Evolutionary conservation across 306 rosid genomes (phyloP), one percentile per base, ranked within the genome.

Genomic region (Corylus americana): DNA sequence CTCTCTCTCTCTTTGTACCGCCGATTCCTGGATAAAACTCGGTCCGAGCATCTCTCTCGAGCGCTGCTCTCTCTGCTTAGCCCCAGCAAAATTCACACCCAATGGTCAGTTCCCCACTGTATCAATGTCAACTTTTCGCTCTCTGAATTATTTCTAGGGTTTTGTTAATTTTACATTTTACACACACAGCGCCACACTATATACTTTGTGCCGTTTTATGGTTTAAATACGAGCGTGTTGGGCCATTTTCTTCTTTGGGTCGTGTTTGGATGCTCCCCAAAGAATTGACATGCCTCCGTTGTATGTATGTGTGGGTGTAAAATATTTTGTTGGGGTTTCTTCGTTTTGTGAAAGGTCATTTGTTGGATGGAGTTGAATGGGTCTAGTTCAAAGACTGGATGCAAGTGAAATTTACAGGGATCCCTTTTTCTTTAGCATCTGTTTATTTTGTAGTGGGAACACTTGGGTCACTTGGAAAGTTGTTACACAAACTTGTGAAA

Each of bases 141-240:
- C n/a, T 55, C 22, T 2, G 20, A 20, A 51, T 44, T 17, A 27
- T 25, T 70, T 45, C 35, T 44, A 59, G 82, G 82, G 70, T 78
- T 58, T 58, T 17, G 31, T 78, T 58, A 7, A 57, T 44, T 78
- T 47, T 54, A 48, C 37, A 18, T 18, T 13, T 48, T 70, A 18
- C 51, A 42, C 59, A 1, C 72, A 45, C 50, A 55, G 44, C 6
- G 14, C 35, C 18, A 10, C 29, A 7, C 22, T 48, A 49, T 37
- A 17, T 8, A 11, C 11, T 31, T 10, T 62, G 6, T 1, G 71
- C 29, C 37, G 66, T 37, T 59, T 49, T 25, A 25, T 25, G 31
- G 37, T 59, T 59, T 25, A 4, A 14, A n/a, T n/a, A 8, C 37
- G 7, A 4, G 62, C 62, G 62, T n/a, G 62, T n/a, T 55, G n/a